A percentile compares a stretch with the other conserved stretches of the same genome.
Evolutionary conservation across 2,329 filamentous ascomycete species (phyloP).

Genomic region (Colletotrichum plurivorum): DNA sequence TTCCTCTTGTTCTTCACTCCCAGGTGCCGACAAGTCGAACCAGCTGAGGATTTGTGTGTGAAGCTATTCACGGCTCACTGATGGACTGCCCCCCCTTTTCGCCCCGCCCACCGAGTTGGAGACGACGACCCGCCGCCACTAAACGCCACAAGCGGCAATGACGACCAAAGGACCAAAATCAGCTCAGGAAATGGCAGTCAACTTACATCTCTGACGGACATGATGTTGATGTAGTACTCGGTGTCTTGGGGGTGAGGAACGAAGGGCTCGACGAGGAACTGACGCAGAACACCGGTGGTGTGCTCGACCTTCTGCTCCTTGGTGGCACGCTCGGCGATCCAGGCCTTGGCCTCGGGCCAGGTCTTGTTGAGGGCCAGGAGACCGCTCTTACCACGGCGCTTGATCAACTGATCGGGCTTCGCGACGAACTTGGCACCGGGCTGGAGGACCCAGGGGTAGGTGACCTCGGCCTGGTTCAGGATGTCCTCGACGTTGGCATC

Average conservation of each 20-base stretch:
- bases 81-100: slow-evolving; percentile 23
- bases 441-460: slow-evolving; percentile 94
- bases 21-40: slow-evolving; percentile 20
- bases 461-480: slow-evolving; percentile 95
- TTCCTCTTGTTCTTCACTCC: slow-evolving; percentile 12
- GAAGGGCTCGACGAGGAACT: slow-evolving; percentile 98
- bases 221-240: slow-evolving; percentile 99
- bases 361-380: slow-evolving; percentile 97
- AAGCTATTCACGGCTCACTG: slow-evolving; percentile 29
- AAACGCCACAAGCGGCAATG: neutral
- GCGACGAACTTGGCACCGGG: slow-evolving; percentile 93
- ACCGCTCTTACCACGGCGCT: slow-evolving; percentile 99
- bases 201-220: slow-evolving; percentile 99
- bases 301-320: slow-evolving; percentile 96
- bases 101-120: slow-evolving; percentile 18
- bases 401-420: slow-evolving; percentile 99
- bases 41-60: slow-evolving; percentile 23
- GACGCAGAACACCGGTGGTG: slow-evolving; percentile 87
- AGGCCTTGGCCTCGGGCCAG: slow-evolving; percentile 93
- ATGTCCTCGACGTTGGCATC: slow-evolving; percentile 86
- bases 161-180: slow-evolving; percentile 31
- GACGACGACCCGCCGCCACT: slow-evolving; percentile 21
- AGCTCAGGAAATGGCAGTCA: slow-evolving; percentile 42
- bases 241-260: slow-evolving; percentile 95
- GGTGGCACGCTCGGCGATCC: slow-evolving; percentile 92